Percentiles rank a stretch among this genome's conserved stretches.
Conservation (phyloP, 2,329 filamentous ascomycete genomes). For the Aspergillus calidoustus region DNA sequence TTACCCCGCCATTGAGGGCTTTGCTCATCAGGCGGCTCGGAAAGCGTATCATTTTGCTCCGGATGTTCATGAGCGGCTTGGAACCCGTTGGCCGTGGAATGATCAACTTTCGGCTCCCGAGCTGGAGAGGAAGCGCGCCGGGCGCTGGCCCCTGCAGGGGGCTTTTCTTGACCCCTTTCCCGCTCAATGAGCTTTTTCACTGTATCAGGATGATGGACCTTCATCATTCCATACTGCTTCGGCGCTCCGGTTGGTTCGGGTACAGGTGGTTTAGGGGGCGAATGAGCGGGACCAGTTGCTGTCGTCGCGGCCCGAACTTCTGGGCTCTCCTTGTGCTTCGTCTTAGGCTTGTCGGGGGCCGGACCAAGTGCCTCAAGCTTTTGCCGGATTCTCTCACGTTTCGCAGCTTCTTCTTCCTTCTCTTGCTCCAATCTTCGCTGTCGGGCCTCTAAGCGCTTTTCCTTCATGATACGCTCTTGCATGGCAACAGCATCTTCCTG, state of each 20-base stretch:
- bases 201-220: conserved; percentile 61
- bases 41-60: conserved; percentile 26
- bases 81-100: conserved; percentile 35
- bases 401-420: conserved; percentile 60
- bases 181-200: conserved; percentile 52
- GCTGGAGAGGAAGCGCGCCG: conserved; percentile 39
- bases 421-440: conserved; percentile 59
- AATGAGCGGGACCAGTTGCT: conserved; percentile 45
- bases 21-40: conserved; percentile 40
- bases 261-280: conserved; percentile 63
- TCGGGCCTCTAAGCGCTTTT: conserved; percentile 61
- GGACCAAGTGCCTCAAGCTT: conserved; percentile 60
- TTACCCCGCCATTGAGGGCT: conserved; percentile 44
- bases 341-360: conserved; percentile 42
- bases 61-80: conserved; percentile 29
- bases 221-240: conserved; percentile 67
- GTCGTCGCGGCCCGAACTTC: conserved; percentile 33
- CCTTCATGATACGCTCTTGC: conserved; percentile 65
- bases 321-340: conserved; percentile 32
- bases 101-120: conserved; percentile 35
- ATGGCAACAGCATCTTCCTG: conserved; percentile 53
- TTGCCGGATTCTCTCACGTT: conserved; percentile 60
- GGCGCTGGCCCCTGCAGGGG: conserved; percentile 26
- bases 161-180: conserved; percentile 42
- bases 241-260: conserved; percentile 61